phyloP scores from a whole-genome alignment of 139 green algal genomes.

The Spirogloea muscicola region DNA sequence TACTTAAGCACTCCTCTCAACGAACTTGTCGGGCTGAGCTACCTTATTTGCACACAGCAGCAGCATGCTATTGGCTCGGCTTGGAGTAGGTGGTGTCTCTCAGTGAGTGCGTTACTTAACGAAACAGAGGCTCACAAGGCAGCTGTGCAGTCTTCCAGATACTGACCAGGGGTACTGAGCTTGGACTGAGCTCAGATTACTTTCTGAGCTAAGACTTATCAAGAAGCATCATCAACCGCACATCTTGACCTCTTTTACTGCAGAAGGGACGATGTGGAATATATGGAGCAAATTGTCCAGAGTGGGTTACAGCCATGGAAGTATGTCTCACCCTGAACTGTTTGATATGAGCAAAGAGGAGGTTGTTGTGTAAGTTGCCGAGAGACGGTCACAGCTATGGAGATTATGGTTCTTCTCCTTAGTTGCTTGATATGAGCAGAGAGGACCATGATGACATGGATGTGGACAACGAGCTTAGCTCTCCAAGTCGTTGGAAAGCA shows the following conservation, averaged over 20 bases:
- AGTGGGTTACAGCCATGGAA: slow-evolving; percentile 42
- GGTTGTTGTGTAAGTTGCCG: slow-evolving; percentile 15
- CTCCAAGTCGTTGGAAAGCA: not conserved
- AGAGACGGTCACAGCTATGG: slow-evolving; percentile 39
- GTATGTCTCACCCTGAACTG: too few relatives aligned
- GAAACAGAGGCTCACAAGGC: too few relatives aligned
- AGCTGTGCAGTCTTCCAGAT: too few relatives aligned
- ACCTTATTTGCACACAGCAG: too few relatives aligned
- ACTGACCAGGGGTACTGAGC: too few relatives aligned
- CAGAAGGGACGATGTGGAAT: slow-evolving; percentile 19
- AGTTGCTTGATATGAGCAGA: not conserved
- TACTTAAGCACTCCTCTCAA: not conserved
- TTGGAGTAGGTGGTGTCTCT: too few relatives aligned
- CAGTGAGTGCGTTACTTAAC: too few relatives aligned
- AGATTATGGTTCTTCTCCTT: too few relatives aligned
- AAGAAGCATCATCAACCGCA: not conserved
- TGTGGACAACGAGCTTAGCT: too few relatives aligned
- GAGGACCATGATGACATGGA: not conserved
- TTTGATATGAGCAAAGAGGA: not conserved
- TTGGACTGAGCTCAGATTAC: too few relatives aligned
- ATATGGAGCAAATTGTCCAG: slow-evolving; percentile 32
- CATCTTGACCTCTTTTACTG: not conserved
- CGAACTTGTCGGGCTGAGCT: too few relatives aligned
- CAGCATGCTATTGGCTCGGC: too few relatives aligned
- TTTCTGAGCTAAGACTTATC: slow-evolving; percentile 1